Percentiles rank a stretch among this genome's conserved stretches.
phyloP scores from a whole-genome alignment of 148 eudicot species.

The Silene uniflora region DNA sequence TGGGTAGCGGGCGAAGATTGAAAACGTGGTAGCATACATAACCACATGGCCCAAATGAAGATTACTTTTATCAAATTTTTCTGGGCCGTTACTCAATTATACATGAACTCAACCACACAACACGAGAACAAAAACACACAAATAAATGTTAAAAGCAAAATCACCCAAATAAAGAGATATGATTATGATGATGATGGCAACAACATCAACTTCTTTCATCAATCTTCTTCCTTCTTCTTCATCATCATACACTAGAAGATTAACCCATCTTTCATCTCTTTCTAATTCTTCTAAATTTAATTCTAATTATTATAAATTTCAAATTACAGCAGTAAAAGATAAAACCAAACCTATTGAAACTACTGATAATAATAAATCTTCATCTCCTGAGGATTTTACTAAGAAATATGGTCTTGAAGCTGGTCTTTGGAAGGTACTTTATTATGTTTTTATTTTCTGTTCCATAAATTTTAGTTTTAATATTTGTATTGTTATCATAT shows the following conservation, averaged over 20 bases:
- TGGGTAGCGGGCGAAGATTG: neutral
- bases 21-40: slow-evolving; percentile 15
- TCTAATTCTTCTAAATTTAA: neutral
- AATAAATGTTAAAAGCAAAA: neutral
- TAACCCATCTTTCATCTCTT: neutral
- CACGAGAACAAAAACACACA: neutral
- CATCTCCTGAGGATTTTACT: slow-evolving; percentile 68
- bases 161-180: slow-evolving; percentile 7
- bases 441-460: neutral
- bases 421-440: slow-evolving; percentile 80
- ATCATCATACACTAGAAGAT: neutral
- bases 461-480: neutral
- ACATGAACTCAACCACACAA: neutral
- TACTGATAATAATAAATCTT: slow-evolving; percentile 26
- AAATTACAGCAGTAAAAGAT: slow-evolving; percentile 58
- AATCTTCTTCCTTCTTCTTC: slow-evolving; percentile 14
- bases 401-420: slow-evolving; percentile 90
- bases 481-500: neutral
- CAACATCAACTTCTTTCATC: neutral
- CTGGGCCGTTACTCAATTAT: neutral
- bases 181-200: neutral
- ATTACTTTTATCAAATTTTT: neutral
- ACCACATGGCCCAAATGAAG: slow-evolving; percentile 12
- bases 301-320: neutral
- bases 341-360: slow-evolving; percentile 45